Base-by-base conservation (phyloP, 352 stramenopile genomes). In the Albugo laibachii region DNA sequence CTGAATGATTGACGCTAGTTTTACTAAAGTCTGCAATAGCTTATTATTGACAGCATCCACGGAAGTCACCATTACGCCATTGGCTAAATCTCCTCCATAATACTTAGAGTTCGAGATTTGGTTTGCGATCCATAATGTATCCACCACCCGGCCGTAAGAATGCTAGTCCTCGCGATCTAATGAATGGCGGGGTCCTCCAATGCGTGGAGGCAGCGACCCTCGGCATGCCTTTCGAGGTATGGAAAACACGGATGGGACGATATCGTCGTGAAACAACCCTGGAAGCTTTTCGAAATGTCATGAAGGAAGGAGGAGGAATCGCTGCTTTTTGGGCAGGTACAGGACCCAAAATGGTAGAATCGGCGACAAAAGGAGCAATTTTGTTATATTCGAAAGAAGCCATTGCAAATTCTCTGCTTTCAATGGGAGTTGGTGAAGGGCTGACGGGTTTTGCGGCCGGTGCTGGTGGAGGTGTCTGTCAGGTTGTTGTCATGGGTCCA, bases 141-240 rank as follows among this genome's bases (percentile, higher is more conserved):
- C 61, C 70, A 39, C 58, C 68, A 11, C 45, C 65, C 48, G 66
- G 69, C 38, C 71, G 73, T 49, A 91, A 91, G 66, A 87, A 91
- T 49, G 78, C 88, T 36, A 71, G 75, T 15, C 20, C 61, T 11
- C 75, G 75, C 50, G 78, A 91, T 59, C 63, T 89, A 38, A 39
- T 87, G 46, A 86, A 88, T 49, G 73, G 74, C 47, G 72, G 80
- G 15, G 47, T 92, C 45, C 64, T 93, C 40, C 79, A 94, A 47
- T 94, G 82, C 61, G 55, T 92, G 10, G 82, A 94, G 57, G 82
- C 82, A 27, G 79, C 75, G 16, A 91, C 79, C 48, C 65, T 94
- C 21, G 82, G 82, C 53, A 92, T 94, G 79, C 82, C 82, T 36
- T 93, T 94, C 54, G 82, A 94, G 64, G 82, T 94, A 36, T 94